A percentile compares a stretch with the other conserved stretches of the same genome.
Evolutionary conservation across 345 rosid species (phyloP).

Genomic region (Salix koriyanagi): DNA sequence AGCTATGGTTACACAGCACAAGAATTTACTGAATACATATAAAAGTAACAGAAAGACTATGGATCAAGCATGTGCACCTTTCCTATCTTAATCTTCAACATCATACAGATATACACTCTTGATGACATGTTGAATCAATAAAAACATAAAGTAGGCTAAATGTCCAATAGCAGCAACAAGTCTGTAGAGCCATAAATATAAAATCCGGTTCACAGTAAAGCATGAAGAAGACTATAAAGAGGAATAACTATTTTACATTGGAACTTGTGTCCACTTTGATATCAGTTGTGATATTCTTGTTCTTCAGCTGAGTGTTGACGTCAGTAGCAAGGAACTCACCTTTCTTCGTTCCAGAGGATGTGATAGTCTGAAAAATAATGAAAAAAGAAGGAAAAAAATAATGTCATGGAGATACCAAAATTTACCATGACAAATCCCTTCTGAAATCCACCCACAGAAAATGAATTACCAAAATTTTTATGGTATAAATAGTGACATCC

Average conservation of each 20-base stretch:
- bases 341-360: constrained; percentile 71
- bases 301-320: constrained; percentile 79
- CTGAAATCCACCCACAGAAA: not conserved
- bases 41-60: not conserved
- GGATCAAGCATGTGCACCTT: not conserved
- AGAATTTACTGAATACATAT: not conserved
- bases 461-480: no score
- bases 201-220: no score
- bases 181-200: not conserved
- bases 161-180: not conserved
- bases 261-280: constrained; percentile 78
- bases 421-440: not conserved
- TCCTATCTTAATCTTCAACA: not conserved
- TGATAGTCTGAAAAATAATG: constrained; percentile 46
- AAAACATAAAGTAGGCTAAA: not conserved
- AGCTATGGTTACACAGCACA: not conserved
- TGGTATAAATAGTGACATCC: not conserved
- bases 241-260: constrained; percentile 34
- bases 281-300: constrained; percentile 82
- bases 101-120: not conserved
- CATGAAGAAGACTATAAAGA: not conserved
- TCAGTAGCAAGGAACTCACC: constrained; percentile 75
- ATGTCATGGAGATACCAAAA: not conserved
- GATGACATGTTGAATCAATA: not conserved
- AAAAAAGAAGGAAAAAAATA: not conserved